Evolutionary conservation across 2,329 filamentous ascomycete species (phyloP), one percentile per base, ranked within the genome.

Genomic region (Bipolaris bicolor): DNA sequence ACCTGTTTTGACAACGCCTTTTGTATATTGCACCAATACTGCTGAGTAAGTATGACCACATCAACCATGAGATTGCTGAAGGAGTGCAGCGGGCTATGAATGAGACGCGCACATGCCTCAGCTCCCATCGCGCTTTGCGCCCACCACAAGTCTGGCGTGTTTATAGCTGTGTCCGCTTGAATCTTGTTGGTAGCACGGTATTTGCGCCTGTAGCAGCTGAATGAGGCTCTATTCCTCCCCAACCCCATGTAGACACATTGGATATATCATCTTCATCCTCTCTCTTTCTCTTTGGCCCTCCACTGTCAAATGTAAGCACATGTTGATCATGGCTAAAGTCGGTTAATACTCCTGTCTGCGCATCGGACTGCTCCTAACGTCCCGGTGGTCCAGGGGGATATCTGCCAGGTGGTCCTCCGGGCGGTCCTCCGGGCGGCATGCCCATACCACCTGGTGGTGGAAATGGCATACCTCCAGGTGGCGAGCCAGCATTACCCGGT

Each of bases 401-500:
- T 10, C 64, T 47, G 11, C 65, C 63, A 18, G 68, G 68, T 18
- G 67, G 63, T 37, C 67, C 66, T 16, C 65, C 63, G 13, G 66
- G 68, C 15, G 65, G 63, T 34, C 66, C 66, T 20, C 66, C 63
- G 24, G 66, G 68, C 2, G 67, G 67, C 64, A 70, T 66, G 3
- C 57, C 56, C 64, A 70, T 66, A 3, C 57, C 56, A 0, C 52
- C 52, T 5, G 56, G 56, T 3, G 56, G 56, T 26, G 48, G 49
- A 13, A 41, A 52, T 0, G 73, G 72, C 67, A 76, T 73, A 7
- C 71, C 73, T 13, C 63, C 65, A 13, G 71, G 73, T 24, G 75
- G 75, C 37, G 65, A 77, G 61, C 53, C 68, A 2, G 69, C 67
- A 3, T 51, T 57, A 22, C 65, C 64, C 9, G 68, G 66, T 7